Percentiles rank a stretch among this genome's conserved stretches.
These are phyloP conservation scores for Venustampulla echinocandica DNA, from an alignment of 495 filamentous ascomycete genomes.

Conservation along the genomic window DNA sequence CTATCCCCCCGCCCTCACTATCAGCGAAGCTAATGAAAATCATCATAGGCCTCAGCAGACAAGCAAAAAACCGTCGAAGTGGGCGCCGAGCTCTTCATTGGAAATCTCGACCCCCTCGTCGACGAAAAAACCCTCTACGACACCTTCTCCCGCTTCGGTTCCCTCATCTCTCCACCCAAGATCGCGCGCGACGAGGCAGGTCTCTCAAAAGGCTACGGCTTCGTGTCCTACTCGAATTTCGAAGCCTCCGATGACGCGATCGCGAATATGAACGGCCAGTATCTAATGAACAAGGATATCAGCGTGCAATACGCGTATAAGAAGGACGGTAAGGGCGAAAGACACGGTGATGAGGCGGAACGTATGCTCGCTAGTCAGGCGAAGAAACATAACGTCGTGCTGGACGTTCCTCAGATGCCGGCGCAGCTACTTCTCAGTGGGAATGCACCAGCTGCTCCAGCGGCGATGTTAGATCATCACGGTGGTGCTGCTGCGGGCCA, in stretches of 20 bases:
- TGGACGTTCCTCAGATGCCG: constrained; percentile 56
- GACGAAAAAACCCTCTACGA: constrained; percentile 96
- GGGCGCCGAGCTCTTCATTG: constrained; percentile 93
- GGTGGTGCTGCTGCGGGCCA: constrained; percentile 23
- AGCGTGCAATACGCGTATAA: constrained; percentile 98
- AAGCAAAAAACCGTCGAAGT: constrained; percentile 96
- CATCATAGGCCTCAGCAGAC: constrained; percentile 65
- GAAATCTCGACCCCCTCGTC: constrained; percentile 90
- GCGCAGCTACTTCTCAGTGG: constrained; percentile 24
- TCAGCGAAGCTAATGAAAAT: constrained; percentile 8
- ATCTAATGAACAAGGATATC: constrained; percentile 92
- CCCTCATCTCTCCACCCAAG: constrained; percentile 76
- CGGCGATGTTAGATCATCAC: constrained; percentile 25
- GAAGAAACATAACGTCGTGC: constrained; percentile 84
- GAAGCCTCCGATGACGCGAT: constrained; percentile 91
- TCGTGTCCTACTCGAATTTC: constrained; percentile 89
- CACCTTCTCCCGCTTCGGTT: constrained; percentile 91
- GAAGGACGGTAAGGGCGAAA: constrained; percentile 96
- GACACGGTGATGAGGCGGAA: constrained; percentile 92
- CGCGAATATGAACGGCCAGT: constrained; percentile 90
- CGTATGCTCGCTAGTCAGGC: constrained; percentile 86
- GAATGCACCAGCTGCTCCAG: constrained; percentile 18
- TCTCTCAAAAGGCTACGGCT: constrained; percentile 92
- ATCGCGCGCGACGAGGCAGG: constrained; percentile 87
- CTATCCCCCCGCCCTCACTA: background rate